phyloP scores from a whole-genome alignment of 1,284 basidiomycete species.

The Apiotrichum mycotoxinovorans region DNA sequence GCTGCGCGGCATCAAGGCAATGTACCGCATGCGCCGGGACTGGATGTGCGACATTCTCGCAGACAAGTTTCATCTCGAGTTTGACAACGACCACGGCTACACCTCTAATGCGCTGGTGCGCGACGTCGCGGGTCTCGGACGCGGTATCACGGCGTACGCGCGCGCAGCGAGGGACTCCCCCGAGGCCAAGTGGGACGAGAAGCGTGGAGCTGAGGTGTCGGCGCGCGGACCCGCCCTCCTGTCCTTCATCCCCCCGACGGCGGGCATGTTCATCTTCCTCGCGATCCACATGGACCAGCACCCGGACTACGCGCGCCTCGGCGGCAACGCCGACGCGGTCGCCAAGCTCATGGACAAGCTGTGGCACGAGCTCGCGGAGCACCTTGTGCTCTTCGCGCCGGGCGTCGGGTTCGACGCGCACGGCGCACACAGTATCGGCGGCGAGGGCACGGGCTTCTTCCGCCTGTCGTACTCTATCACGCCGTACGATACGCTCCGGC shows the following conservation, averaged over 20 bases:
- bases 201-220: conserved; percentile 39
- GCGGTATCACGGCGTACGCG: conserved; percentile 24
- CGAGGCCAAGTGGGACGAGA: conserved; percentile 50
- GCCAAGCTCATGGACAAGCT: conserved; percentile 36
- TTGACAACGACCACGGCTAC: conserved; percentile 21
- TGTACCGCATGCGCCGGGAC: conserved; percentile 47
- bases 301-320: conserved; percentile 52
- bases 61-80: conserved; percentile 47
- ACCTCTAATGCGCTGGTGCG: conserved; percentile 20
- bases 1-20: conserved; percentile 59
- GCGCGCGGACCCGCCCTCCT: conserved; percentile 50
- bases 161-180: conserved; percentile 5
- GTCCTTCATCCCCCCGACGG: conserved; percentile 65
- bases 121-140: conserved; percentile 18
- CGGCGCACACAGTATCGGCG: conserved; percentile 43
- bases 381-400: conserved; percentile 47
- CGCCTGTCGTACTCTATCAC: conserved; percentile 46
- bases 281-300: conserved; percentile 63
- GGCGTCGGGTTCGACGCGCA: conserved; percentile 43
- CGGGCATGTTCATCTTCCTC: conserved; percentile 57
- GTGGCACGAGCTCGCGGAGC: conserved; percentile 44
- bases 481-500: conserved; percentile 41
- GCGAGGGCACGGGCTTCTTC: conserved; percentile 46
- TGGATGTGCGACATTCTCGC: conserved; percentile 49
- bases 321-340: conserved; percentile 31